Conservation (phyloP, 1,284 basidiomycete genomes). For the Leccinum griseonigrum region DNA sequence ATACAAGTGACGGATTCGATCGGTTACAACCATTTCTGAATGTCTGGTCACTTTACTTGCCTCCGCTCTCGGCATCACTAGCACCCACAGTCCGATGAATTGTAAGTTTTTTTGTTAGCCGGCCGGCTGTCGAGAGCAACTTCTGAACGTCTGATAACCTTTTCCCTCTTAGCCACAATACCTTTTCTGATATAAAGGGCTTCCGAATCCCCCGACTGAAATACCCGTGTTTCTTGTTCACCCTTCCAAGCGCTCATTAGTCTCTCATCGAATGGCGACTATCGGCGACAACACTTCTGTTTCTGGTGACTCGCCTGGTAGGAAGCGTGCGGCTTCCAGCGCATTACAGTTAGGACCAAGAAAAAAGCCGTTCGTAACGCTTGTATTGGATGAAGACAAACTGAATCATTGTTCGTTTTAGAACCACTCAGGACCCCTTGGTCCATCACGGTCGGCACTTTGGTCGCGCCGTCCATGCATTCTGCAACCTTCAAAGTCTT, state of each 20-base stretch:
- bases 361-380: background rate
- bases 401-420: background rate
- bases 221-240: background rate
- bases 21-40: too few relatives aligned
- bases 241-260: background rate
- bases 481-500: background rate
- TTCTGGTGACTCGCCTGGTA: background rate
- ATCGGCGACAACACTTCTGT: background rate
- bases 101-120: background rate
- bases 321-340: background rate
- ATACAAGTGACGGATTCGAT: too few relatives aligned
- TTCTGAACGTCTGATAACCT: too few relatives aligned
- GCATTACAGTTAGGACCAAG: background rate
- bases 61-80: too few relatives aligned
- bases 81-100: background rate
- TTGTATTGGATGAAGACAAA: background rate
- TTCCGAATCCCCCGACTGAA: background rate
- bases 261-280: background rate
- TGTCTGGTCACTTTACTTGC: too few relatives aligned
- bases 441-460: slow-evolving; percentile 12
- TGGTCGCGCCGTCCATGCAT: slow-evolving; percentile 4
- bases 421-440: background rate
- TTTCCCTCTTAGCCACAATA: too few relatives aligned
- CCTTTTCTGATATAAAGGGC: too few relatives aligned
- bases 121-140: background rate